phyloP scores from a whole-genome alignment of 306 rosid genomes.

The Vicia faba region DNA sequence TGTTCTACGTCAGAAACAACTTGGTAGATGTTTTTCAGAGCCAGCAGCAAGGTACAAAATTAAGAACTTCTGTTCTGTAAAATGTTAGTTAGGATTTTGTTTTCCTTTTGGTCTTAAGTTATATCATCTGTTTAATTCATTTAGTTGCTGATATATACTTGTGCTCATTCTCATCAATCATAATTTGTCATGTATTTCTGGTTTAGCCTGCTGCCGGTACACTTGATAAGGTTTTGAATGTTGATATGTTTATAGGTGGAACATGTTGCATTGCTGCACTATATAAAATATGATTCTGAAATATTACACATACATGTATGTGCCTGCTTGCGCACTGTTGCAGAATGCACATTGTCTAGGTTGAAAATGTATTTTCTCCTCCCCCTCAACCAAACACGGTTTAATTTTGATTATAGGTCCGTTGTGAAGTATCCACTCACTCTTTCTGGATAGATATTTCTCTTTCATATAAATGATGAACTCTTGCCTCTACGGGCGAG shows the following conservation, averaged over 20 bases:
- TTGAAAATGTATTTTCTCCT: not conserved
- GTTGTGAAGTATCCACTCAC: slow-evolving; percentile 8
- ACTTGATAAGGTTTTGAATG: not conserved
- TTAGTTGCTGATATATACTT: slow-evolving; percentile 20
- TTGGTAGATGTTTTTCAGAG: slow-evolving; percentile 78
- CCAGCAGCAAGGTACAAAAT: slow-evolving; percentile 82
- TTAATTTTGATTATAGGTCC: slow-evolving; percentile 19
- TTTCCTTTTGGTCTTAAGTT: slow-evolving; percentile 16
- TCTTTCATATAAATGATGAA: slow-evolving; percentile 10
- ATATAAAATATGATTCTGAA: not conserved
- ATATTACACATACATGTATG: slow-evolving; percentile 16
- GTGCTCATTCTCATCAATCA: slow-evolving; percentile 20
- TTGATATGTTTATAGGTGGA: slow-evolving; percentile 11
- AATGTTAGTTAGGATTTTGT: slow-evolving; percentile 19
- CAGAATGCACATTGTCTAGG: slow-evolving; percentile 15
- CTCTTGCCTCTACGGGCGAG: slow-evolving; percentile 5
- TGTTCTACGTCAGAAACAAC: slow-evolving; percentile 94
- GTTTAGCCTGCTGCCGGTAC: slow-evolving; percentile 19
- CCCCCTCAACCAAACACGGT: slow-evolving; percentile 9
- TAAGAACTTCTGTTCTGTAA: slow-evolving; percentile 16
- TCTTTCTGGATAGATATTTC: slow-evolving; percentile 10
- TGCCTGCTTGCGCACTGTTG: not conserved
- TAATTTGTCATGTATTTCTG: slow-evolving; percentile 29
- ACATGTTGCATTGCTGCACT: slow-evolving; percentile 28
- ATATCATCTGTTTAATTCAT: slow-evolving; percentile 12